These are phyloP conservation scores for Onygenales sp. DNA, from an alignment of 2,329 filamentous ascomycete genomes.

Conservation along the genomic window DNA sequence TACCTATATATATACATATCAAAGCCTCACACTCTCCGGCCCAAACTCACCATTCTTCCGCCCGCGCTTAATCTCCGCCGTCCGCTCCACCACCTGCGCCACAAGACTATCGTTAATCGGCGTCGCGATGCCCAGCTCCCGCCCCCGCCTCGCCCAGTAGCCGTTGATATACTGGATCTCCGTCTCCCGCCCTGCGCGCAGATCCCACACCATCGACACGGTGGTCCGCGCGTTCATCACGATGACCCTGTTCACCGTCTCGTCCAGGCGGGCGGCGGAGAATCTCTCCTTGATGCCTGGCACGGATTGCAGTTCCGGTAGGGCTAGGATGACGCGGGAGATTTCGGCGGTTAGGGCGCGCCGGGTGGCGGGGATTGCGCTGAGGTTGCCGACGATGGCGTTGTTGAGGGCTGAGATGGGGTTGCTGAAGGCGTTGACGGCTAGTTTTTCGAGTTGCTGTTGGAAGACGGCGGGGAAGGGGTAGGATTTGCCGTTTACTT, in stretches of 20 bases:
- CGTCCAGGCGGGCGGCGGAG: constrained; percentile 50
- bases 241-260: constrained; percentile 47
- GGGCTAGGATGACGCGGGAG: constrained; percentile 54
- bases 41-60: neutral
- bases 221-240: constrained; percentile 46
- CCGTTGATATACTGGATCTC: constrained; percentile 84
- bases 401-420: constrained; percentile 72
- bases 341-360: constrained; percentile 66
- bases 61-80: neutral
- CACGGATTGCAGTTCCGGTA: constrained; percentile 64
- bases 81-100: neutral
- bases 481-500: constrained; percentile 52
- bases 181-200: constrained; percentile 53
- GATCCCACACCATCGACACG: constrained; percentile 59
- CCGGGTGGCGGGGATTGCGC: constrained; percentile 57
- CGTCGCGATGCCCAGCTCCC: constrained; percentile 55
- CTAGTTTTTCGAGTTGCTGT: constrained; percentile 68
- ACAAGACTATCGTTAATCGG: neutral
- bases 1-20: too few relatives aligned
- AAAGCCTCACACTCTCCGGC: too few relatives aligned
- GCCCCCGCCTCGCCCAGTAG: constrained; percentile 68
- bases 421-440: constrained; percentile 68
- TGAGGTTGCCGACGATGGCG: constrained; percentile 60
- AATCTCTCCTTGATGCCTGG: constrained; percentile 53
- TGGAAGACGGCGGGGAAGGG: constrained; percentile 55